phyloP scores from a whole-genome alignment of 2,329 filamentous ascomycete genomes.

The Bipolaris sorokiniana region DNA sequence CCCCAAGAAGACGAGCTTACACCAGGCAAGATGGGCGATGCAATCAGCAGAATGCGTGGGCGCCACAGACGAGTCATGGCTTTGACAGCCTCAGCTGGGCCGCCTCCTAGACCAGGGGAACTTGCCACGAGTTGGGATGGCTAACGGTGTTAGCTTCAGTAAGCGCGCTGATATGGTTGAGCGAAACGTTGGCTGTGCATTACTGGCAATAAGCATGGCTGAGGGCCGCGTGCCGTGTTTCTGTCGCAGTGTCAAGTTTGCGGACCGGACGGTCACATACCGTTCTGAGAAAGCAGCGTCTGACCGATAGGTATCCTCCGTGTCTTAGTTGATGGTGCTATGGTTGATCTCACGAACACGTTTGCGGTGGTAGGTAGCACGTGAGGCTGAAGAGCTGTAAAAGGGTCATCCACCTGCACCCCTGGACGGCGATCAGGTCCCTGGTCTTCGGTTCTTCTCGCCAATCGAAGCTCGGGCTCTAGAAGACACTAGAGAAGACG shows the following conservation, averaged over 20 bases:
- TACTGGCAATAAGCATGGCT: not conserved
- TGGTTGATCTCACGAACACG: not conserved
- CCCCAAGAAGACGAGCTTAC: slow-evolving; percentile 1
- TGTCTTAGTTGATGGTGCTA: not conserved
- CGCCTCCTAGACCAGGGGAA: slow-evolving; percentile 17
- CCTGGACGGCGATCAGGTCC: slow-evolving; percentile 22
- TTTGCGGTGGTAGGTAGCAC: not conserved
- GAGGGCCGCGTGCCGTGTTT: not conserved
- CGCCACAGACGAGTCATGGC: slow-evolving; percentile 8
- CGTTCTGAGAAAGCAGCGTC: not conserved
- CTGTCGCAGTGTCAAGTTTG: not conserved
- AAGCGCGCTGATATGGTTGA: slow-evolving; percentile 7
- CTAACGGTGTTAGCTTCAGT: slow-evolving; percentile 10
- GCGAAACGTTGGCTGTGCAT: slow-evolving; percentile 1
- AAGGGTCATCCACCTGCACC: slow-evolving; percentile 3
- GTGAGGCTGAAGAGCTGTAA: slow-evolving; percentile 11
- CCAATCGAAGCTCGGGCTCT: slow-evolving; percentile 30
- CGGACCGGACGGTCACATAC: too few relatives aligned
- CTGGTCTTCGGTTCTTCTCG: slow-evolving; percentile 23
- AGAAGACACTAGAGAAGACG: not conserved
- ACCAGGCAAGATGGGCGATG: slow-evolving; percentile 7
- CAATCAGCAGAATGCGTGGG: slow-evolving; percentile 8
- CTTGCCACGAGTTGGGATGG: slow-evolving; percentile 12
- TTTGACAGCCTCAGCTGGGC: slow-evolving; percentile 14
- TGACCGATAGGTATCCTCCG: not conserved